These are phyloP conservation scores for Leishmania guyanensis DNA, from an alignment of 208 protist species.

Conservation along the genomic window DNA sequence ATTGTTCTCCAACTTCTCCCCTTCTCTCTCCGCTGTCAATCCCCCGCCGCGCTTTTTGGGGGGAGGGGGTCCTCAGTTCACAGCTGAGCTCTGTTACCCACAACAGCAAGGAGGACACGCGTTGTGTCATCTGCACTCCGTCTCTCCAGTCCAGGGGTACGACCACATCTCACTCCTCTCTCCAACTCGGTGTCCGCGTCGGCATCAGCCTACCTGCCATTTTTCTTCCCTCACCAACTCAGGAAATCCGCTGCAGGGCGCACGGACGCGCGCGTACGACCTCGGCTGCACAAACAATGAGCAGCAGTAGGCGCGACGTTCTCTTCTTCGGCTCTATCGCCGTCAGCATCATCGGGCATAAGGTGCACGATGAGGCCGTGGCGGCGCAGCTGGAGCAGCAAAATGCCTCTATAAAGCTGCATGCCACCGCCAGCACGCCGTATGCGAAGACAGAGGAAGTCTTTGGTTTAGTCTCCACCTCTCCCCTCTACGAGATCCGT, in stretches of 20 bases:
- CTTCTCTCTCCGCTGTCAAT: not conserved
- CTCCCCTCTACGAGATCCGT: slow-evolving; percentile 38
- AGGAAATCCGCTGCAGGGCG: not conserved
- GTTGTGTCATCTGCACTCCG: not conserved
- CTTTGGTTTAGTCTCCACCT: slow-evolving; percentile 45
- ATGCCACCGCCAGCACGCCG: slow-evolving; percentile 31
- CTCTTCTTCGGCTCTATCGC: slow-evolving; percentile 72
- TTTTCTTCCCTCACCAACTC: not conserved
- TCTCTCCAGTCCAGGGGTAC: not conserved
- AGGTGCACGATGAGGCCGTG: slow-evolving; percentile 44
- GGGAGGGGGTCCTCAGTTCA: not conserved
- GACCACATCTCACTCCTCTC: not conserved
- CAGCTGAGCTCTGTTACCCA: not conserved
- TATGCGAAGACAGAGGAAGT: slow-evolving; percentile 41
- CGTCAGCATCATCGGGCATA: slow-evolving; percentile 51
- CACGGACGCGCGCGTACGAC: not conserved
- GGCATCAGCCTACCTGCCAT: not conserved
- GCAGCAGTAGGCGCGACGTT: slow-evolving; percentile 31
- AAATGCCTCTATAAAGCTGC: slow-evolving; percentile 40
- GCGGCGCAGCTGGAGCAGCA: slow-evolving; percentile 38
- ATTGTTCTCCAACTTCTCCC: not conserved
- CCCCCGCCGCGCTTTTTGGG: not conserved
- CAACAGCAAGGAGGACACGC: not conserved
- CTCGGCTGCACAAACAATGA: slow-evolving; percentile 6
- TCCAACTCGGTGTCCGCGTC: not conserved